These are phyloP conservation scores for Podila minutissima DNA, from an alignment of 192 early-diverging fungal genomes.

Conservation along the genomic window DNA sequence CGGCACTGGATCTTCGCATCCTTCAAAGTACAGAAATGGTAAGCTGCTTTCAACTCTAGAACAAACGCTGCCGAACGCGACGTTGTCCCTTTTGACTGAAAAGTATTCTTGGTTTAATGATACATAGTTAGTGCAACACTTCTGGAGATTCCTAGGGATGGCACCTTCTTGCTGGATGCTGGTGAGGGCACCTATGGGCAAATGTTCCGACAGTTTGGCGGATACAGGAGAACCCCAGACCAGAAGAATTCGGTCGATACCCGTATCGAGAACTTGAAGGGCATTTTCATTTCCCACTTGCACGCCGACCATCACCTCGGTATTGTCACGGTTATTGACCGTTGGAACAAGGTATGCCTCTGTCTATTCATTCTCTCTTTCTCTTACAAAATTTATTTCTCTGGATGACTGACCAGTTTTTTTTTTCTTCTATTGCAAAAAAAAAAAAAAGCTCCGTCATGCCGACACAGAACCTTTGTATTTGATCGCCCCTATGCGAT, in stretches of 20 bases:
- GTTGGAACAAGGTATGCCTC: slow-evolving; percentile 69
- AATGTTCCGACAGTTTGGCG: slow-evolving; percentile 75
- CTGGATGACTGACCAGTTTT: neutral
- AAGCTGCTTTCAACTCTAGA: neutral
- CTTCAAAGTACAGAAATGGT: slow-evolving; percentile 93
- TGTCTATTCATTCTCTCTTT: neutral
- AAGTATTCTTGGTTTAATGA: neutral
- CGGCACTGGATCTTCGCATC: slow-evolving; percentile 92
- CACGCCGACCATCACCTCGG: slow-evolving; percentile 99
- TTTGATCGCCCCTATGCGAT: slow-evolving; percentile 68
- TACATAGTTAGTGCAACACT: slow-evolving; percentile 82
- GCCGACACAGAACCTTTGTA: slow-evolving; percentile 31
- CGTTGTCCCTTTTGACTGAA: neutral
- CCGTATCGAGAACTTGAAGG: slow-evolving; percentile 65
- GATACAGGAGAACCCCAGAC: slow-evolving; percentile 9
- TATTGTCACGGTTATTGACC: slow-evolving; percentile 72
- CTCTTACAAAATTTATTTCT: slow-evolving; percentile 1
- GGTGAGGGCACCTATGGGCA: slow-evolving; percentile 92
- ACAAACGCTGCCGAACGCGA: no score
- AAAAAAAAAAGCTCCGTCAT: slow-evolving; percentile 6
- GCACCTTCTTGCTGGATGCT: slow-evolving; percentile 83
- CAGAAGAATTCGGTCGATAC: slow-evolving; percentile 58
- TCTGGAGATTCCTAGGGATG: slow-evolving; percentile 68
- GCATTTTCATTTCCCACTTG: slow-evolving; percentile 94
- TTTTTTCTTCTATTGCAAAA: neutral